phyloP scores from a whole-genome alignment of 2,329 filamentous ascomycete species.

The Blastomyces emzantsi region DNA sequence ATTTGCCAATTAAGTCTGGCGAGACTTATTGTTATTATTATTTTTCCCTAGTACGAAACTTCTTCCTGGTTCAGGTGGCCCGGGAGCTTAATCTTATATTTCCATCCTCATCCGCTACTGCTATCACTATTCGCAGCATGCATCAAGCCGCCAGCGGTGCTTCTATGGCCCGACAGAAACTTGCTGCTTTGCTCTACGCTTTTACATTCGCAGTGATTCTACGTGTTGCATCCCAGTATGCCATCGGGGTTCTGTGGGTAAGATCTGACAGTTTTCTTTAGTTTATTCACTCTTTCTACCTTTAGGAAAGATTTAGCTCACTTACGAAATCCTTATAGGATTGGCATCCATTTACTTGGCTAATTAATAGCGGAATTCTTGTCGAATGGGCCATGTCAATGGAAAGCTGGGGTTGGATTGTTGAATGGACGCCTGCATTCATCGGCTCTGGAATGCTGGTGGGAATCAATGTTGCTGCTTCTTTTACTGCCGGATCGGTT shows the following conservation, averaged over 20 bases:
- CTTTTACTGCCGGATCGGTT: constrained; percentile 49
- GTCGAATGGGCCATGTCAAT: constrained; percentile 8
- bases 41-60: constrained; percentile 45
- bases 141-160: constrained; percentile 48
- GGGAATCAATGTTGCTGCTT: constrained; percentile 50
- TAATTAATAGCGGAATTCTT: constrained; percentile 17
- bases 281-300: not conserved
- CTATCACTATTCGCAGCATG: constrained; percentile 55
- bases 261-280: not conserved
- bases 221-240: constrained; percentile 51
- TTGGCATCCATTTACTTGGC: constrained; percentile 46
- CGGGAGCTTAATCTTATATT: constrained; percentile 50
- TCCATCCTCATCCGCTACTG: constrained; percentile 51
- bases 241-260: constrained; percentile 50
- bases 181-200: constrained; percentile 45
- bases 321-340: constrained; percentile 19
- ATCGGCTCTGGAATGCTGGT: constrained; percentile 52
- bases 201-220: constrained; percentile 45
- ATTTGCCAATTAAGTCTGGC: not conserved
- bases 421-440: constrained; percentile 53
- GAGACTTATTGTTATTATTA: constrained; percentile 9
- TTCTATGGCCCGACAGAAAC: constrained; percentile 46
- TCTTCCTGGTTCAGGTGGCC: constrained; percentile 49
- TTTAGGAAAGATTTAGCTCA: not conserved
- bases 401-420: constrained; percentile 55